Evolutionary conservation across 163 green algal genomes (phyloP).

Genomic region (Scenedesmus sp.): DNA sequence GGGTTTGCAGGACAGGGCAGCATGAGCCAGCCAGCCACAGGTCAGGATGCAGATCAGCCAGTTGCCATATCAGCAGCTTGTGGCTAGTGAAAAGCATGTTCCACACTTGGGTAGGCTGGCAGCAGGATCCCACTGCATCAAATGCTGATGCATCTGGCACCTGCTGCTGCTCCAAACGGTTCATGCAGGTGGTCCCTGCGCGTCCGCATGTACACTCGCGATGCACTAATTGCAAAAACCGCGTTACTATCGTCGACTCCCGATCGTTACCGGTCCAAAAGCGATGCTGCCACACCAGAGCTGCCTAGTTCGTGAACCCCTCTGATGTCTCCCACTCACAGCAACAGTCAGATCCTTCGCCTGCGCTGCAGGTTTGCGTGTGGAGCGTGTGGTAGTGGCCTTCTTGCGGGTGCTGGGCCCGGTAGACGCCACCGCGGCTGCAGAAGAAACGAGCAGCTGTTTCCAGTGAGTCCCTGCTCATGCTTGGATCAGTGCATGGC

Average conservation of each 20-base stretch:
- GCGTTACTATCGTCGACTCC: not conserved
- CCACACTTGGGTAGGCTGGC: too few species aligned
- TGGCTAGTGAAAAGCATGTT: too few species aligned
- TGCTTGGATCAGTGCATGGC: not conserved
- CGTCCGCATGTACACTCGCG: not conserved
- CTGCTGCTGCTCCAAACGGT: not conserved
- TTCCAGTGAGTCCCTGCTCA: not conserved
- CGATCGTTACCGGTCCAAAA: too few species aligned
- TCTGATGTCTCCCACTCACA: not conserved
- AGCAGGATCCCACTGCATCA: not conserved
- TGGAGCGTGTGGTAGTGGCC: constrained; percentile 11
- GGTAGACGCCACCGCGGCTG: not conserved
- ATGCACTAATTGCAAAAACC: not conserved
- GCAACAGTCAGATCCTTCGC: not conserved
- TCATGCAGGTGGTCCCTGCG: not conserved
- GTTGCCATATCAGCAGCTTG: too few species aligned
- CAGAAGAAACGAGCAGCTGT: not conserved
- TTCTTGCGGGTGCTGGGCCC: constrained; percentile 32
- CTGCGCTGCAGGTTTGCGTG: constrained; percentile 11
- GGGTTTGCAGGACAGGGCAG: not conserved
- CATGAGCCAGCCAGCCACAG: not conserved
- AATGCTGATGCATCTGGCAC: not conserved
- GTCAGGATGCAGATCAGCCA: too few species aligned
- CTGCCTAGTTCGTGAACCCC: not conserved
- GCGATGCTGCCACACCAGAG: not conserved